phyloP scores from a whole-genome alignment of 305 asterid species.

The Rubia peregrina region DNA sequence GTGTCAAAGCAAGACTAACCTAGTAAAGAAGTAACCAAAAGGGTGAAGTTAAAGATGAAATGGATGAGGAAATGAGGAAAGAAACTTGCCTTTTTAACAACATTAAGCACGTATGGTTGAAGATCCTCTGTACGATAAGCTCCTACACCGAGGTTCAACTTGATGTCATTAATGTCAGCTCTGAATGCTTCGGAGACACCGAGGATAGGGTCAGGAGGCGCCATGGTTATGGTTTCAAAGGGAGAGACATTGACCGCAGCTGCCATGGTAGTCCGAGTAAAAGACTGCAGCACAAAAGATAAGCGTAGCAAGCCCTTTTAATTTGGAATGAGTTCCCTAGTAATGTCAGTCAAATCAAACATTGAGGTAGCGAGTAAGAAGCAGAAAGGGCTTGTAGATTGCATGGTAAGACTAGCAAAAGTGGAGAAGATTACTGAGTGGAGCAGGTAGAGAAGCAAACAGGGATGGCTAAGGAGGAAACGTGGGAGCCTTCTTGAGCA shows the following conservation, averaged over 20 bases:
- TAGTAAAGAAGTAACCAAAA: background rate
- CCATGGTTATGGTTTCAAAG: slow-evolving; percentile 69
- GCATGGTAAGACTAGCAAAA: background rate
- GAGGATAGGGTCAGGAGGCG: slow-evolving; percentile 98
- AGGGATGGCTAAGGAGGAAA: background rate
- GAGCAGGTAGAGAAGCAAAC: slow-evolving; percentile 5
- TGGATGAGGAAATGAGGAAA: slow-evolving; percentile 11
- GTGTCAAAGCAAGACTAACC: background rate
- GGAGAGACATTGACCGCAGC: slow-evolving; percentile 57
- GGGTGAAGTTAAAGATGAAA: background rate
- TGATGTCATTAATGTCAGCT: slow-evolving; percentile 77
- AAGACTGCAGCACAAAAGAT: slow-evolving; percentile 34
- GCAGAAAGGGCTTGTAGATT: background rate
- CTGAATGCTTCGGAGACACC: slow-evolving; percentile 95
- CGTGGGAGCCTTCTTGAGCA: background rate
- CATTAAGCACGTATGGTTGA: slow-evolving; percentile 94
- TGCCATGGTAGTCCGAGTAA: slow-evolving; percentile 49
- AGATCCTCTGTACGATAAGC: slow-evolving; percentile 97
- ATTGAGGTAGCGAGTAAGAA: background rate
- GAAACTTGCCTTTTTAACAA: slow-evolving; percentile 71
- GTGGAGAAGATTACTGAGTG: background rate
- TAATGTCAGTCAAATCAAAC: background rate
- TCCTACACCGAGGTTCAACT: slow-evolving; percentile 96
- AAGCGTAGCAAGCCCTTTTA: too few relatives aligned
- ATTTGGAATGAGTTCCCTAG: too few relatives aligned